Evolutionary conservation across 768 basidiomycete genomes (phyloP).

Genomic region (Boletus vermiculosoides): DNA sequence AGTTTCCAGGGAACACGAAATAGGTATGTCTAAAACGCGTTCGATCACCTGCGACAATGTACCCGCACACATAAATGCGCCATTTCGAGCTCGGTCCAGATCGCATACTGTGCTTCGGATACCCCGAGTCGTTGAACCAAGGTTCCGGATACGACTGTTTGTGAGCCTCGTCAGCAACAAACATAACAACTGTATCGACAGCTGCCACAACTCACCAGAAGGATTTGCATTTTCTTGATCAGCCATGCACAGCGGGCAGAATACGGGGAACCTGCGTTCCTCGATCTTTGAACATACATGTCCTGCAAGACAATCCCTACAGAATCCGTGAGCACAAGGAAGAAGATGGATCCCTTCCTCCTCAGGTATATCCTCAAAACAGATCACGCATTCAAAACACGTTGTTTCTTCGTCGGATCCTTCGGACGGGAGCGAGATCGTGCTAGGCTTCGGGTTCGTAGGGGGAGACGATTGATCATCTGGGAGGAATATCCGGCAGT

Average conservation of each 20-base stretch:
- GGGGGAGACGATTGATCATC: constrained; percentile 9
- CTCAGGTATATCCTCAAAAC: constrained; percentile 46
- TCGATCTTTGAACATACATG: constrained; percentile 47
- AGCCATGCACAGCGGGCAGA: constrained; percentile 56
- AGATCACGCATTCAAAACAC: constrained; percentile 52
- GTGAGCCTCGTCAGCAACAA: not conserved
- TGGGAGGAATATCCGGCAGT: constrained; percentile 27
- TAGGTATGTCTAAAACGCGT: not conserved
- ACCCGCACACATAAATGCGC: constrained; percentile 39
- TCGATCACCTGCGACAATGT: constrained; percentile 48
- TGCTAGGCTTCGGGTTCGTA: not conserved
- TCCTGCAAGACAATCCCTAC: constrained; percentile 47
- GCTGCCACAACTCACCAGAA: constrained; percentile 30
- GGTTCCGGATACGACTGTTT: constrained; percentile 38
- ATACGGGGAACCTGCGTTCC: constrained; percentile 54
- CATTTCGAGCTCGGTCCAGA: constrained; percentile 48
- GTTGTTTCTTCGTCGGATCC: constrained; percentile 6
- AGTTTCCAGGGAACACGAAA: not conserved
- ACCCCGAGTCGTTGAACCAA: constrained; percentile 43
- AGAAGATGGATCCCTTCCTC: constrained; percentile 40
- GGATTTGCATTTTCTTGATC: constrained; percentile 30
- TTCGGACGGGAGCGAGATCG: not conserved
- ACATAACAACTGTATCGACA: not conserved
- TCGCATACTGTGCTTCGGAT: constrained; percentile 38
- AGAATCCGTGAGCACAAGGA: constrained; percentile 52